Conservation (phyloP, 1,284 basidiomycete species). For the Pyrrhoderma lamaoense region DNA sequence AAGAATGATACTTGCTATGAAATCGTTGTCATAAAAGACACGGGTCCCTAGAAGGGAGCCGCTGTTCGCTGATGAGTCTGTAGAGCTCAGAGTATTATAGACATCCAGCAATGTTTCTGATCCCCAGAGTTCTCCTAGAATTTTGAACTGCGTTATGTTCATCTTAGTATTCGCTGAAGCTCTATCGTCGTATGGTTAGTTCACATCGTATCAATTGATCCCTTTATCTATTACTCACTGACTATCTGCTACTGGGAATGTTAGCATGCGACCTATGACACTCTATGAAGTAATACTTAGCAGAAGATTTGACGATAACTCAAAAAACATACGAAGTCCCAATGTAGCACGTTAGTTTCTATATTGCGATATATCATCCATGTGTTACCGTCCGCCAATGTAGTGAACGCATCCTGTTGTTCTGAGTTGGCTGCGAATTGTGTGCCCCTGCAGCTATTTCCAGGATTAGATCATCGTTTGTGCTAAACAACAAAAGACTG, state of each 20-base stretch:
- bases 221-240: constrained; percentile 36
- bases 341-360: constrained; percentile 48
- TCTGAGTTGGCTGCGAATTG: constrained; percentile 38
- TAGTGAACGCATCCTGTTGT: constrained; percentile 39
- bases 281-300: constrained; percentile 32
- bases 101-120: constrained; percentile 38
- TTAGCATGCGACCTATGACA: constrained; percentile 53
- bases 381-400: constrained; percentile 41
- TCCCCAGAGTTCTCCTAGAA: constrained; percentile 46
- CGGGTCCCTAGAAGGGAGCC: constrained; percentile 53
- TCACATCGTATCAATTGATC: not conserved
- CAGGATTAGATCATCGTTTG: constrained; percentile 44
- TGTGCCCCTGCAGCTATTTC: constrained; percentile 49
- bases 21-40: constrained; percentile 62
- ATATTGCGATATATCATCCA: constrained; percentile 66
- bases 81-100: constrained; percentile 32
- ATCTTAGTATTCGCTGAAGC: constrained; percentile 50
- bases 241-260: constrained; percentile 48
- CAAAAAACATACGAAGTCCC: constrained; percentile 51
- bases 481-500: constrained; percentile 25
- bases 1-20: constrained; percentile 41
- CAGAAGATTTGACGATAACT: too few relatives aligned
- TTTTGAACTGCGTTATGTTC: constrained; percentile 44
- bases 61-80: constrained; percentile 43
- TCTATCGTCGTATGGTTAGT: constrained; percentile 27